phyloP scores from a whole-genome alignment of 2,329 filamentous ascomycete genomes.

The Monosporascus sp. region DNA sequence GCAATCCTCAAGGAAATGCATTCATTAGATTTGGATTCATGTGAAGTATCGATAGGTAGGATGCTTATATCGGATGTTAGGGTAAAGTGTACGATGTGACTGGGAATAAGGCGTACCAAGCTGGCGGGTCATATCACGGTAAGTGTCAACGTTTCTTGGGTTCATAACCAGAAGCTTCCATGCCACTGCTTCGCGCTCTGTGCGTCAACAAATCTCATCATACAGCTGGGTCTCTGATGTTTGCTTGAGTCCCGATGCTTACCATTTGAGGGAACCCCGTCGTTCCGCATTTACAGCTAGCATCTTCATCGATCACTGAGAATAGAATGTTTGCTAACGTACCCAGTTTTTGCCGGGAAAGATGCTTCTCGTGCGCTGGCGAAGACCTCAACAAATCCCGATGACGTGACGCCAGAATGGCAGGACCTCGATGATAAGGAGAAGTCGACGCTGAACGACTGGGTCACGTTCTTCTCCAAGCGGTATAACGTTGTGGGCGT shows the following conservation, averaged over 20 bases:
- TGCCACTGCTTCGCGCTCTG: not conserved
- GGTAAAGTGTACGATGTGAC: constrained; percentile 93
- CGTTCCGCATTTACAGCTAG: not conserved
- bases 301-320: constrained; percentile 1
- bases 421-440: constrained; percentile 78
- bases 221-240: not conserved
- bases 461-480: constrained; percentile 95
- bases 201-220: not conserved
- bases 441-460: constrained; percentile 80
- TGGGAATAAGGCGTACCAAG: constrained; percentile 79
- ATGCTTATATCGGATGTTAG: constrained; percentile 37
- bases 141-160: constrained; percentile 25
- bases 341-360: constrained; percentile 85
- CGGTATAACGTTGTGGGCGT: constrained; percentile 84
- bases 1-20: constrained; percentile 35
- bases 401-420: constrained; percentile 82
- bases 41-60: constrained; percentile 42
- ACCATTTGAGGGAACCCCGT: not conserved
- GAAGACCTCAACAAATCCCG: constrained; percentile 76
- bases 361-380: constrained; percentile 91
- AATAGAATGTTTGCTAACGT: constrained; percentile 13
- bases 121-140: constrained; percentile 83
- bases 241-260: not conserved
- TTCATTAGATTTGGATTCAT: constrained; percentile 26
- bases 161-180: not conserved